Evolutionary conservation across 495 filamentous ascomycete species (phyloP).

Genomic region (Tuber brumale): DNA sequence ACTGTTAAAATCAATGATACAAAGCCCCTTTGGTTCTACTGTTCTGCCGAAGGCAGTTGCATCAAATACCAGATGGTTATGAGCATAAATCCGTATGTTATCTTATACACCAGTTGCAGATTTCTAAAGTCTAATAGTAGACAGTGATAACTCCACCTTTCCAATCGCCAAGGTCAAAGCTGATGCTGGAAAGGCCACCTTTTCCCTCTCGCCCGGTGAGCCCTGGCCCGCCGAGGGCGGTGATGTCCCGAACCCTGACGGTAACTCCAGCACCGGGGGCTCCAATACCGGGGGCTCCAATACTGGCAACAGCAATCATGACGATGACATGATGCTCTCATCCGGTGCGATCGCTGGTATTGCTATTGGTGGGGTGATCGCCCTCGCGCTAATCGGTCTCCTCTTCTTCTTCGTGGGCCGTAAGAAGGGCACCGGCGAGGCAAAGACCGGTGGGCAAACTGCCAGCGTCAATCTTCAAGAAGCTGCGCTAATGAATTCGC

Average conservation of each 20-base stretch:
- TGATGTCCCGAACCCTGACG: not conserved
- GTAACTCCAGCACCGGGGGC: not conserved
- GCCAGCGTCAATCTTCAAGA: slow-evolving; percentile 9
- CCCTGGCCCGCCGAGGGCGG: slow-evolving; percentile 40
- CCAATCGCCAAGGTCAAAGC: slow-evolving; percentile 39
- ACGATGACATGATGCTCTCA: slow-evolving; percentile 34
- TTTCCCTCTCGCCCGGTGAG: slow-evolving; percentile 46
- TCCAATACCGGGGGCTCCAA: not conserved
- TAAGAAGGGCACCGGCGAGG: slow-evolving; percentile 30
- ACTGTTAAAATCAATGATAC: slow-evolving; percentile 46
- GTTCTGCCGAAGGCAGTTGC: slow-evolving; percentile 45
- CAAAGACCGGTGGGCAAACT: slow-evolving; percentile 33
- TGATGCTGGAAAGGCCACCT: slow-evolving; percentile 39
- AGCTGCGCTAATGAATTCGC: slow-evolving; percentile 8
- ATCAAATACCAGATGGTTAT: slow-evolving; percentile 45
- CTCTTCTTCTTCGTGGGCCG: slow-evolving; percentile 45
- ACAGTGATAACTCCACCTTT: slow-evolving; percentile 33
- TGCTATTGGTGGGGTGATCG: slow-evolving; percentile 44
- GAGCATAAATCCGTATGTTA: slow-evolving; percentile 46
- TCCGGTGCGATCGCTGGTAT: slow-evolving; percentile 48
- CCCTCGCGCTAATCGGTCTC: slow-evolving; percentile 43
- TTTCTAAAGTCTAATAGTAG: slow-evolving; percentile 7
- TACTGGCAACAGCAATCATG: not conserved
- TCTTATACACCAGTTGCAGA: not conserved
- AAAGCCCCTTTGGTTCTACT: slow-evolving; percentile 50